A percentile compares a stretch with the other conserved stretches of the same genome.
Evolutionary conservation across 164 flowering plant species (phyloP).

Genomic region (Stephania yunnanensis): DNA sequence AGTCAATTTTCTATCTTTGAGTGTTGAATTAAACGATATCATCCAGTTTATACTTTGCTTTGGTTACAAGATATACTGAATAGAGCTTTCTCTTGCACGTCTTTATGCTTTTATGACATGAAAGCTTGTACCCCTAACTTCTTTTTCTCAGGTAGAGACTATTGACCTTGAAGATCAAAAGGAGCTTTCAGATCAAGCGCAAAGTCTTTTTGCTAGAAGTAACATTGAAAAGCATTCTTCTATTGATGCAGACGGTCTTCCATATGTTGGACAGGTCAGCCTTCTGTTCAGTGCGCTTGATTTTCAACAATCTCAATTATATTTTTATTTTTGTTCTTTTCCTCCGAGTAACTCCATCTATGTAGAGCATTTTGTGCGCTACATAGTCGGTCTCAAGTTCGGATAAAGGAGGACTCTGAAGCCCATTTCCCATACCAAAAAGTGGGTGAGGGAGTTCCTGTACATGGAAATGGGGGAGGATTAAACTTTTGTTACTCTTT

Average conservation of each 20-base stretch:
- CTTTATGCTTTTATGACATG: background rate
- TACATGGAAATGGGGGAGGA: no score
- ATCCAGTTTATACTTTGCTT: background rate
- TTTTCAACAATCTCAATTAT: background rate
- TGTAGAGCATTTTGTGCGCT: no score
- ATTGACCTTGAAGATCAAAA: slow-evolving; percentile 58
- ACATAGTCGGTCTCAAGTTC: no score
- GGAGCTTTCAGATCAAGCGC: slow-evolving; percentile 29
- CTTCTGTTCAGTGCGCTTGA: background rate
- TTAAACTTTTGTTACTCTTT: no score
- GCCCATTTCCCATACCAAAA: no score
- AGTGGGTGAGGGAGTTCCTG: no score
- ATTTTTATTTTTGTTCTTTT: background rate
- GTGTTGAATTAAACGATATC: background rate
- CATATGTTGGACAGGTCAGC: slow-evolving; percentile 83
- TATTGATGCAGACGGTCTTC: slow-evolving; percentile 90
- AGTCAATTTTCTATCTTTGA: background rate
- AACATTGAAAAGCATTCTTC: slow-evolving; percentile 30
- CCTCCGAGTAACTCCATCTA: no score
- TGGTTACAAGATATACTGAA: no score
- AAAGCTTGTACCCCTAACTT: background rate
- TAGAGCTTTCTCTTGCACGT: background rate
- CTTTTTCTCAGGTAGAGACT: slow-evolving; percentile 60
- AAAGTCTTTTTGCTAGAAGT: slow-evolving; percentile 51
- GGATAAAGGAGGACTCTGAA: no score